phyloP scores from a whole-genome alignment of 2,329 filamentous ascomycete species.

The Penicillium sp. region DNA sequence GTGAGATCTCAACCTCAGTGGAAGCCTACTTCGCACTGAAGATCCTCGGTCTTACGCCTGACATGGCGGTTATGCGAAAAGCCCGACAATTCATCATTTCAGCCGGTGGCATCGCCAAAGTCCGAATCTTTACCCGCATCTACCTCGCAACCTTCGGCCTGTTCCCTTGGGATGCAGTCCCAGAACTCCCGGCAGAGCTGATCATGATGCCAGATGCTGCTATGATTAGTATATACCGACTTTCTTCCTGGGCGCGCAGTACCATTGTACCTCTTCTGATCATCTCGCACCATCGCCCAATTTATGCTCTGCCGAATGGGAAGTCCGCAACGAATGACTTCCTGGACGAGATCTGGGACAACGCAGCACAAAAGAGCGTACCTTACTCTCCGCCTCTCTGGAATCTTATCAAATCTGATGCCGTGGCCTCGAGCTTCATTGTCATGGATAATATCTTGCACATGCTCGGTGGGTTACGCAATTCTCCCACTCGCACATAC shows the following conservation, averaged over 20 bases:
- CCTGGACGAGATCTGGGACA: slow-evolving; percentile 36
- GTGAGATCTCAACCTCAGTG: slow-evolving; percentile 28
- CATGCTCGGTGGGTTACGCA: slow-evolving; percentile 14
- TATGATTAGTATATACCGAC: slow-evolving; percentile 33
- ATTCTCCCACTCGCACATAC: slow-evolving; percentile 9
- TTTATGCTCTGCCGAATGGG: slow-evolving; percentile 32
- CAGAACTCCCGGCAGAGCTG: slow-evolving; percentile 35
- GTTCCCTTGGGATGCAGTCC: slow-evolving; percentile 35
- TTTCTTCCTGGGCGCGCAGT: slow-evolving; percentile 23
- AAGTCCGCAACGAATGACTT: slow-evolving; percentile 19
- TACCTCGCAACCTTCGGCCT: slow-evolving; percentile 36
- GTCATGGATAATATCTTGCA: slow-evolving; percentile 20
- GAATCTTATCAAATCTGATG: neutral
- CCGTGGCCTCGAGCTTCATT: slow-evolving; percentile 1
- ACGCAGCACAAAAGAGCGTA: slow-evolving; percentile 21
- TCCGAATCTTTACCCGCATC: slow-evolving; percentile 35
- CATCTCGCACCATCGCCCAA: slow-evolving; percentile 30
- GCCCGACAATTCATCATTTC: slow-evolving; percentile 26
- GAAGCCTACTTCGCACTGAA: slow-evolving; percentile 41
- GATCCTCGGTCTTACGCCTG: slow-evolving; percentile 26
- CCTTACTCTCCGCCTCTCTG: slow-evolving; percentile 13
- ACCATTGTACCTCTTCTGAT: slow-evolving; percentile 17
- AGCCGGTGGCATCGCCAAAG: slow-evolving; percentile 32
- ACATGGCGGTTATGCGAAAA: slow-evolving; percentile 10
- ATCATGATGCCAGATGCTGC: slow-evolving; percentile 30